Base-by-base conservation (phyloP, 192 early-diverging fungal species). In the Rhizophagus sp. region DNA sequence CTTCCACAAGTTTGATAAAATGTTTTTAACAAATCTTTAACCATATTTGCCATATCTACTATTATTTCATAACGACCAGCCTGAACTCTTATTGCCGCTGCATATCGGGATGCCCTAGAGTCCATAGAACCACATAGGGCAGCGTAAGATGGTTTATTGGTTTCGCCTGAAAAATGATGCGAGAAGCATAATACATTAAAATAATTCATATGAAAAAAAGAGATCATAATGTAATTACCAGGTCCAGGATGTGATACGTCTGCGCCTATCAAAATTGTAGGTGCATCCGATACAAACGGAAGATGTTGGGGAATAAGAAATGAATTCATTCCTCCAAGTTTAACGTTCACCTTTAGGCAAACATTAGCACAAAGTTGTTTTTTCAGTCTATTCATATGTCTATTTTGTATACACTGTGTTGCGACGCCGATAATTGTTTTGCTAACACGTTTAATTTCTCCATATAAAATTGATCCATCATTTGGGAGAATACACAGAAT, bases 321-420 rank as follows among this genome's bases (percentile, higher is more conserved):
- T 27, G 89, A 87, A 88, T 97, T 97, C 83, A 90, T 91, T 50
- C 96, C 96, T 62, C 96, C 52, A 22, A 57, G 5, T 22, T 57
- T 57, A 6, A 57, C 52, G 17, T 57, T 57, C 4, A 57, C 22
- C 87, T 98, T 98, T 44, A 98, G 84, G 64, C 91, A 95, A 27
- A 98, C 92, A 70, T 97, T 98, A 10, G 96, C 96, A 75, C 93
- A 95, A 85, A 96, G 97, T 84, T 96, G 95, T 50, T 90, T 79
- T 83, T 93, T 96, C 12, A 92, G 87, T 17, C 88, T 81, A 80
- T 87, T 88, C 80, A 94, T 86, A 77, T 96, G 90, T 82, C 90
- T 94, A 19, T 88, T 82, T 78, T 94, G 95, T 75, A 98, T 88
- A 82, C 97, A 98, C 86, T 98, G 97, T 25, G 96, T 95, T 0